These are phyloP conservation scores for Selenicereus undatus DNA, from an alignment of 148 eudicot species.

Conservation along the genomic window DNA sequence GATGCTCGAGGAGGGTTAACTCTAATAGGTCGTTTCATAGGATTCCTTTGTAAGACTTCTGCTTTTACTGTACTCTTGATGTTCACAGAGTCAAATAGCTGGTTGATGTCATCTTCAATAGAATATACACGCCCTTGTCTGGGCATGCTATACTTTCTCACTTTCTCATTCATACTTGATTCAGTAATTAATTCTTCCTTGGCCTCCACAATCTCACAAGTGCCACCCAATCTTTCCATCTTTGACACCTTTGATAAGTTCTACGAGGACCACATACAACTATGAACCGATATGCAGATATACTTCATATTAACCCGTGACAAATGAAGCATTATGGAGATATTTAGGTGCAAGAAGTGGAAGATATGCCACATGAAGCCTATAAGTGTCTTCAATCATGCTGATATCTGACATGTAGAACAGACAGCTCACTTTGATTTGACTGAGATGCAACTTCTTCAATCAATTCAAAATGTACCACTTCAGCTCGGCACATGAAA, in stretches of 20 bases:
- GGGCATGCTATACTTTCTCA: conserved; percentile 23
- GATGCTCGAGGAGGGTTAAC: conserved; percentile 42
- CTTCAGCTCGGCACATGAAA: conserved; percentile 2
- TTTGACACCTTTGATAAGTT: conserved; percentile 17
- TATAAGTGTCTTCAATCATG: background rate
- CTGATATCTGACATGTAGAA: background rate
- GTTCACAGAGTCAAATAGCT: conserved; percentile 67
- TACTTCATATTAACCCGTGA: conserved; percentile 25
- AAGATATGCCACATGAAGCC: background rate
- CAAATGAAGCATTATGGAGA: conserved; percentile 18
- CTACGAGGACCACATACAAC: conserved; percentile 6
- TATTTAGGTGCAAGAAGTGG: conserved; percentile 18
- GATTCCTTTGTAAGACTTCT: conserved; percentile 42
- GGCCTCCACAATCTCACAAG: conserved; percentile 67
- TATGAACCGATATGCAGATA: background rate
- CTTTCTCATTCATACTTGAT: conserved; percentile 26
- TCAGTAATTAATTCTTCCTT: conserved; percentile 38
- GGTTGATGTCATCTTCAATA: conserved; percentile 71
- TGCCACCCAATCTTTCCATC: conserved; percentile 36
- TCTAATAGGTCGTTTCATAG: conserved; percentile 71
- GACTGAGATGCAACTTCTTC: conserved; percentile 1
- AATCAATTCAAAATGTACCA: background rate
- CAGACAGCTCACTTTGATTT: background rate
- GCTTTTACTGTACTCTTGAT: conserved; percentile 37
- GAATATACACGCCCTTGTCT: conserved; percentile 51